phyloP scores from a whole-genome alignment of 768 basidiomycete species.

The Russula earlei region DNA sequence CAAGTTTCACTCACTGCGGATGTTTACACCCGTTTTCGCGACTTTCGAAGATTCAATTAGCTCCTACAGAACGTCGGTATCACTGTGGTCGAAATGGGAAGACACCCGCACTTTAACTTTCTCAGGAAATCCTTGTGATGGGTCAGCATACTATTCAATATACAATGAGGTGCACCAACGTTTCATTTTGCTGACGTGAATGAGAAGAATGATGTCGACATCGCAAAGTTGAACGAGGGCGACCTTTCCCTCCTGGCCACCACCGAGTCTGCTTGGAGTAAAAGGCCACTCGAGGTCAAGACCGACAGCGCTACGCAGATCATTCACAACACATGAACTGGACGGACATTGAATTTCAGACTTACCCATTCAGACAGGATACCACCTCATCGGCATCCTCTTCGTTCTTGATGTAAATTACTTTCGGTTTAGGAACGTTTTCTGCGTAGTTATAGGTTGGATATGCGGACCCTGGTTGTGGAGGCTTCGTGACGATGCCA shows the following conservation, averaged over 20 bases:
- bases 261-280: slow-evolving; percentile 24
- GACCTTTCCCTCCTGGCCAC: slow-evolving; percentile 27
- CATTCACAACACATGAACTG: neutral
- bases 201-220: slow-evolving; percentile 33
- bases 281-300: slow-evolving; percentile 46
- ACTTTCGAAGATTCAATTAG: slow-evolving; percentile 35
- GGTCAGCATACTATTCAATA: neutral
- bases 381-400: slow-evolving; percentile 35
- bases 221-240: slow-evolving; percentile 42
- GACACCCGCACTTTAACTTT: slow-evolving; percentile 30
- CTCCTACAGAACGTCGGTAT: slow-evolving; percentile 25
- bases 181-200: slow-evolving; percentile 42
- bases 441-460: slow-evolving; percentile 34
- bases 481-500: neutral
- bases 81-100: neutral
- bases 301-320: slow-evolving; percentile 34
- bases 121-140: slow-evolving; percentile 33
- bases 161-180: slow-evolving; percentile 24
- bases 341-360: neutral
- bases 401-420: slow-evolving; percentile 34
- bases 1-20: slow-evolving; percentile 31
- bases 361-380: slow-evolving; percentile 31
- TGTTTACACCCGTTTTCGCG: slow-evolving; percentile 41
- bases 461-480: neutral
- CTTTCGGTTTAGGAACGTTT: slow-evolving; percentile 26